Evolutionary conservation across 2,329 filamentous ascomycete genomes (phyloP).

Genomic region (Cytospora schulzeri): DNA sequence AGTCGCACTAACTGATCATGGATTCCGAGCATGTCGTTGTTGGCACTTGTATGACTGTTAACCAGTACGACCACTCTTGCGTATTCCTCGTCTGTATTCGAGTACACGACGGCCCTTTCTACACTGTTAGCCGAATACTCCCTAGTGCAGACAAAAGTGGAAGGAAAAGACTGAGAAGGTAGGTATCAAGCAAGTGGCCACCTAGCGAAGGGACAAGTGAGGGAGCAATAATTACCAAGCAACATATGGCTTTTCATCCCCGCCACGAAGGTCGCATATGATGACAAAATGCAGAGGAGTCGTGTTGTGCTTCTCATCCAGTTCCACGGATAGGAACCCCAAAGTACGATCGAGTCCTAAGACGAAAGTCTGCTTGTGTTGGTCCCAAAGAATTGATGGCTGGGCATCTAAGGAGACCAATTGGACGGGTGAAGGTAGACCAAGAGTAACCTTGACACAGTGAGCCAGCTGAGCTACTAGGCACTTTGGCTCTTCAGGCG

Average conservation of each 20-base stretch:
- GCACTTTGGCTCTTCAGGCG: background rate
- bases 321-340: background rate
- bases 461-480: background rate
- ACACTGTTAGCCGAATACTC: no score
- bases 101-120: no score
- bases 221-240: no score
- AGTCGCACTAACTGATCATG: no score
- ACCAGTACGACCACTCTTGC: no score
- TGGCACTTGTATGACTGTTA: no score
- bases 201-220: no score
- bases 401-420: background rate
- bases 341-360: background rate
- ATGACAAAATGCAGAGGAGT: background rate
- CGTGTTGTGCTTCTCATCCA: background rate
- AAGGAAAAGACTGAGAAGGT: no score
- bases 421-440: background rate
- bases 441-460: background rate
- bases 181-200: no score
- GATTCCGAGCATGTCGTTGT: no score
- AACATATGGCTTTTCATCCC: background rate
- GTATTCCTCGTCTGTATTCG: no score
- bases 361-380: background rate
- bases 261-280: background rate
- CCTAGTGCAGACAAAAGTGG: no score
- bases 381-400: background rate